Percentiles rank a stretch among this genome's conserved stretches.
Conservation (phyloP, 495 filamentous ascomycete species). For the Pyronema domesticum region DNA sequence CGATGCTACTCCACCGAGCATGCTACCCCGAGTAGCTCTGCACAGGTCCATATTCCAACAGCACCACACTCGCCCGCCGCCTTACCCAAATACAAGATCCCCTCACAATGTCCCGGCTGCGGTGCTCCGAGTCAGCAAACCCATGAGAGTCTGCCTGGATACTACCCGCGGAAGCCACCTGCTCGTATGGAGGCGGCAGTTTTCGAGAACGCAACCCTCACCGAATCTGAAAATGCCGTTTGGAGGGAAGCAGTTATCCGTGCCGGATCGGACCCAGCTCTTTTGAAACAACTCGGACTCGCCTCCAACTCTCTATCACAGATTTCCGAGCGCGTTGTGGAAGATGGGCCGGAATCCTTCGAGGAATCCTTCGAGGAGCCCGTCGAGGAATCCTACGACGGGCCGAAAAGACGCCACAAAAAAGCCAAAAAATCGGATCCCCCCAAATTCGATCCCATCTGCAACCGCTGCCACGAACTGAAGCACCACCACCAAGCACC, state of each 20-base stretch:
- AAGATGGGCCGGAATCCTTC: too few relatives aligned
- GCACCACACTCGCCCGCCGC: too few relatives aligned
- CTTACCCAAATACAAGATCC: conserved; percentile 13
- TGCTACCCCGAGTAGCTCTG: neutral
- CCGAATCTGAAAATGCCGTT: conserved; percentile 5
- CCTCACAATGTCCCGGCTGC: conserved; percentile 63
- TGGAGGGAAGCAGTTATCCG: conserved; percentile 24
- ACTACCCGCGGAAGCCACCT: conserved; percentile 40
- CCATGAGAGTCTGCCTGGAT: conserved; percentile 55
- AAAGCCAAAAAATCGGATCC: conserved; percentile 8
- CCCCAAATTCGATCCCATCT: conserved; percentile 34
- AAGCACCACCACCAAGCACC: conserved; percentile 48
- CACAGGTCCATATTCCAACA: neutral
- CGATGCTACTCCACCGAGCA: neutral
- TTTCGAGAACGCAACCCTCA: neutral
- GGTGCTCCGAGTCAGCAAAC: conserved; percentile 65
- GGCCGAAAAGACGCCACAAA: conserved; percentile 8
- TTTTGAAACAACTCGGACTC: conserved; percentile 29
- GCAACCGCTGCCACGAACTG: conserved; percentile 72
- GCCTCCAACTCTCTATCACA: conserved; percentile 7
- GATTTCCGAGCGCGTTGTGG: too few relatives aligned
- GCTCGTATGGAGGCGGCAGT: conserved; percentile 29
- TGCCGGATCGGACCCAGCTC: conserved; percentile 26
- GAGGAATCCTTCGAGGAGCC: neutral
- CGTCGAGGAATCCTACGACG: conserved; percentile 8